Conservation (phyloP, 2,329 filamentous ascomycete species). For the Sporothrix globosa region DNA sequence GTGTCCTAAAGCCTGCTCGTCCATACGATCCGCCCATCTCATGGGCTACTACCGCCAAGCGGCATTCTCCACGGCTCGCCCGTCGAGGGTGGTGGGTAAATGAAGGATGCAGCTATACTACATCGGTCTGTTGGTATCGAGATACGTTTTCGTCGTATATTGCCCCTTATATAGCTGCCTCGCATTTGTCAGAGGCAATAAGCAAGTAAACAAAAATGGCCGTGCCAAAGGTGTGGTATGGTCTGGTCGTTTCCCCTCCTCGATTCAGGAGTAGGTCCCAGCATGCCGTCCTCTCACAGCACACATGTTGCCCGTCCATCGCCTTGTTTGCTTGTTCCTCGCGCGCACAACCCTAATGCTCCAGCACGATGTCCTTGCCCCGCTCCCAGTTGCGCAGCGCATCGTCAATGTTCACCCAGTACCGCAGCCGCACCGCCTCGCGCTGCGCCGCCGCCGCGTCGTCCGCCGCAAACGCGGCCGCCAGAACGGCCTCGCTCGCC, state of each 20-base stretch:
- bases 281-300: too few species aligned
- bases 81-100: neutral
- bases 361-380: slow-evolving; percentile 63
- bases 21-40: neutral
- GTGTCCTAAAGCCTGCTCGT: too few species aligned
- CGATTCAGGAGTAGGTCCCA: too few species aligned
- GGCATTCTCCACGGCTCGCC: slow-evolving; percentile 16
- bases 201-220: neutral
- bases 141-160: too few species aligned
- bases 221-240: too few species aligned
- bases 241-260: too few species aligned
- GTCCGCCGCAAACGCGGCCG: slow-evolving; percentile 60
- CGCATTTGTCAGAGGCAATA: slow-evolving; percentile 3
- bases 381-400: slow-evolving; percentile 82
- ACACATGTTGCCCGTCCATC: too few species aligned
- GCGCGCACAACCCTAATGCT: slow-evolving; percentile 47
- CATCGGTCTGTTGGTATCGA: too few species aligned
- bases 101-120: neutral
- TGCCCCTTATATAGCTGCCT: too few species aligned
- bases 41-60: neutral
- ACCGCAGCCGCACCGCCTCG: slow-evolving; percentile 78
- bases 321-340: too few species aligned
- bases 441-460: slow-evolving; percentile 69
- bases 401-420: slow-evolving; percentile 88
- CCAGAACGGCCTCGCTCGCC: slow-evolving; percentile 65